These are phyloP conservation scores for Typha latifolia DNA, from an alignment of 176 grass and related monocot genomes.

Conservation along the genomic window DNA sequence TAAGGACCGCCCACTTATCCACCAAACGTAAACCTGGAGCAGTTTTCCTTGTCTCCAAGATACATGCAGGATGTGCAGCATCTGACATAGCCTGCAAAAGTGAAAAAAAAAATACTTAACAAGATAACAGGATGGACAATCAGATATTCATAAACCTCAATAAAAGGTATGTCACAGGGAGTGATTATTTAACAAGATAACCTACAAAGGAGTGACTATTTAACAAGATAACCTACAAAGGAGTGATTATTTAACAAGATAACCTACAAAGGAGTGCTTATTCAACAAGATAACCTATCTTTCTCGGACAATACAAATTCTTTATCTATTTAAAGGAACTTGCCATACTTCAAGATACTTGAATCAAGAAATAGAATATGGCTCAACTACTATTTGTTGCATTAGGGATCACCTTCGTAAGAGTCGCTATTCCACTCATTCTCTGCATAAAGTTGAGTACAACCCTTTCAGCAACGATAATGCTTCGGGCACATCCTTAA, in stretches of 20 bases:
- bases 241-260: neutral
- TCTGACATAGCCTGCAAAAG: constrained; percentile 70
- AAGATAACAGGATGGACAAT: neutral
- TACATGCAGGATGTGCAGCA: constrained; percentile 74
- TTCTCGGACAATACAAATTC: neutral
- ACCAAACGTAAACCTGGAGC: constrained; percentile 81
- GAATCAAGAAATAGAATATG: neutral
- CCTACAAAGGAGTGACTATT: neutral
- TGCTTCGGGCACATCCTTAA: constrained; percentile 71
- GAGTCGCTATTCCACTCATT: constrained; percentile 94
- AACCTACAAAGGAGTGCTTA: neutral
- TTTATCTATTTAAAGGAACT: neutral
- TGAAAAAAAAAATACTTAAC: constrained; percentile 1
- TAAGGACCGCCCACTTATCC: constrained; percentile 89
- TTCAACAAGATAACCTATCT: neutral
- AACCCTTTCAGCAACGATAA: constrained; percentile 86
- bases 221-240: neutral
- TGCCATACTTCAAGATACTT: neutral
- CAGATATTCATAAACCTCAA: neutral
- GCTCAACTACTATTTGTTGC: no score
- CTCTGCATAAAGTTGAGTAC: constrained; percentile 99
- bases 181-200: neutral
- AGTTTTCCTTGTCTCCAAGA: constrained; percentile 93
- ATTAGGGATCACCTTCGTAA: constrained; percentile 61
- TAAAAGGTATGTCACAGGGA: neutral